These are phyloP conservation scores for Verticillium albo-atrum DNA, from an alignment of 2,329 filamentous ascomycete genomes.

Conservation along the genomic window DNA sequence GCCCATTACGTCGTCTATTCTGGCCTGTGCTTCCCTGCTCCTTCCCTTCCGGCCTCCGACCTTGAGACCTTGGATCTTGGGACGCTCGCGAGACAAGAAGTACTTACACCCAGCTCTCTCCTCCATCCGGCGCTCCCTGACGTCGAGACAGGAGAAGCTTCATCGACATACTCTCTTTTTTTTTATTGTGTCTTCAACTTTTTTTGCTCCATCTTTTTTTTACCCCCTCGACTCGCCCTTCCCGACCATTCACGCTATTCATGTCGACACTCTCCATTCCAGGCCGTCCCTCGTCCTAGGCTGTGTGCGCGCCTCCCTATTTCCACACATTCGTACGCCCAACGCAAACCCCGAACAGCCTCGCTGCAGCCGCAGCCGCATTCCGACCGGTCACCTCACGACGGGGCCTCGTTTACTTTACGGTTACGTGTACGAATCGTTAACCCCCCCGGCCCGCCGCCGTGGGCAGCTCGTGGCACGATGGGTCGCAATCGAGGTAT, in stretches of 20 bases:
- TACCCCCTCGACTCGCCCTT: neutral
- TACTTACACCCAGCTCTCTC: neutral
- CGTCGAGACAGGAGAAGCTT: neutral
- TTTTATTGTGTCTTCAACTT: neutral
- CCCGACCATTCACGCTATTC: neutral
- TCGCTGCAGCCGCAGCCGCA: conserved; percentile 11
- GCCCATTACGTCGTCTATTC: conserved; percentile 2
- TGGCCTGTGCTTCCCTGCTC: neutral
- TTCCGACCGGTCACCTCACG: neutral
- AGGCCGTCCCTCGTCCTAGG: neutral
- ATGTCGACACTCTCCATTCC: neutral
- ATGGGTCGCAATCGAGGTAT: conserved; percentile 54
- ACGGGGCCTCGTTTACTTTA: neutral
- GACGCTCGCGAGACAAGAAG: neutral
- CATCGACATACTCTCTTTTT: neutral
- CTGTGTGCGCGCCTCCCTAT: neutral
- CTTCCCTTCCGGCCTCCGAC: neutral
- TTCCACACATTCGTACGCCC: neutral
- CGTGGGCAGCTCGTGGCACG: conserved; percentile 17
- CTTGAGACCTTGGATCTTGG: neutral
- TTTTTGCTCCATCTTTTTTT: neutral
- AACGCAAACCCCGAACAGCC: conserved; percentile 20
- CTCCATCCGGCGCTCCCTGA: neutral
- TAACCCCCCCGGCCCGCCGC: neutral
- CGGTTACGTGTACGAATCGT: neutral